A percentile compares a stretch with the other conserved stretches of the same genome.
Evolutionary conservation across 768 basidiomycete species (phyloP).

Genomic region (Symmetrospora coprosmae): DNA sequence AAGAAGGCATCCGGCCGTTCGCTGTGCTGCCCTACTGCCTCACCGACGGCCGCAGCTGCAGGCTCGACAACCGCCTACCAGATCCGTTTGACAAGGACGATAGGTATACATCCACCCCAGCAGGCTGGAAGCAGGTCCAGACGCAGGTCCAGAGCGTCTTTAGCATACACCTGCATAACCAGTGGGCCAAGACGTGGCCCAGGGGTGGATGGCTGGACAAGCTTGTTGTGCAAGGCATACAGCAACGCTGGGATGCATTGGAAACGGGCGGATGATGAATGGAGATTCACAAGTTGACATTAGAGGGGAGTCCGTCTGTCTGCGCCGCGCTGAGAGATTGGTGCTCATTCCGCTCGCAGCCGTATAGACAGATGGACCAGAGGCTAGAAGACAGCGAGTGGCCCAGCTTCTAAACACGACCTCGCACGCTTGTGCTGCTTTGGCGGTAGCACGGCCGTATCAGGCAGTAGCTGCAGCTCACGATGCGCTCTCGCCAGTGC

Average conservation of each 20-base stretch:
- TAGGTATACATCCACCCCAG: constrained; percentile 46
- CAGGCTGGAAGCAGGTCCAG: constrained; percentile 48
- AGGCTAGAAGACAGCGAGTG: too few relatives aligned
- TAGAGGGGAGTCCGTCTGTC: too few relatives aligned
- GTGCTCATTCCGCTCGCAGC: too few relatives aligned
- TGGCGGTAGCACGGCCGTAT: too few relatives aligned
- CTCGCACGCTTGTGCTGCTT: too few relatives aligned
- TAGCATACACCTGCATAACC: constrained; percentile 83
- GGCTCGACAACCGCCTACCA: constrained; percentile 82
- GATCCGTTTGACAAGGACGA: constrained; percentile 61
- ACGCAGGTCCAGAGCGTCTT: constrained; percentile 62
- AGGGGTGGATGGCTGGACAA: constrained; percentile 71
- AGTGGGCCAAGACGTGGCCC: constrained; percentile 83
- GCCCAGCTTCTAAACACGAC: too few relatives aligned
- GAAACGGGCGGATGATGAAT: too few relatives aligned
- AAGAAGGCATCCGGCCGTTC: constrained; percentile 62
- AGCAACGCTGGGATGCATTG: neutral
- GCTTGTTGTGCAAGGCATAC: constrained; percentile 45
- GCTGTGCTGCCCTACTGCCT: constrained; percentile 91
- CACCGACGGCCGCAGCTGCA: constrained; percentile 74
- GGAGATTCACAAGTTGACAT: too few relatives aligned
- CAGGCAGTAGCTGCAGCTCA: too few relatives aligned
- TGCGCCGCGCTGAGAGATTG: too few relatives aligned
- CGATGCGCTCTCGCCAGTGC: too few relatives aligned
- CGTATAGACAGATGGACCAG: too few relatives aligned